These are phyloP conservation scores for Dryadomyces quercivorus DNA, from an alignment of 2,329 filamentous ascomycete species.

Conservation along the genomic window DNA sequence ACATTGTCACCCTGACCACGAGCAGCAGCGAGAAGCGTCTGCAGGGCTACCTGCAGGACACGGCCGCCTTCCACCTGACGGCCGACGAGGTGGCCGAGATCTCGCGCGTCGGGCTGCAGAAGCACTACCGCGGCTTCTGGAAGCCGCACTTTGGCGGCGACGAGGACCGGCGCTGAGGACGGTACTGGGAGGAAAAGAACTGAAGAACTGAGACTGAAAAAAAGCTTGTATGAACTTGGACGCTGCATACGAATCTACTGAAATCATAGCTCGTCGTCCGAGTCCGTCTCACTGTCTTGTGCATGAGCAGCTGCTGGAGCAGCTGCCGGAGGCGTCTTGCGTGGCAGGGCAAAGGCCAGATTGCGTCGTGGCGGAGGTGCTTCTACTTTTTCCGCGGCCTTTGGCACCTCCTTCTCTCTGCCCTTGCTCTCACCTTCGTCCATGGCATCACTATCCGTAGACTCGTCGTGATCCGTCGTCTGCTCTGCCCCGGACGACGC, in stretches of 20 bases:
- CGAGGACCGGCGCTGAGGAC: constrained; percentile 24
- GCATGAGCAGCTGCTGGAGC: constrained; percentile 2
- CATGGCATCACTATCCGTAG: constrained; percentile 29
- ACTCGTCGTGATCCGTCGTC: constrained; percentile 24
- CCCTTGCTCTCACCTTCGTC: constrained; percentile 20
- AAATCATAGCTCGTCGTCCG: constrained; percentile 44
- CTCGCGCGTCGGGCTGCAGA: constrained; percentile 40
- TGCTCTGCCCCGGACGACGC: constrained; percentile 12
- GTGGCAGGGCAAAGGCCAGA: constrained; percentile 9
- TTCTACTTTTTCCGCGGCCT: background rate
- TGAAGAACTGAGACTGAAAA: background rate
- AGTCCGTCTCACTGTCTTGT: constrained; percentile 35
- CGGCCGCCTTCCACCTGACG: constrained; percentile 45
- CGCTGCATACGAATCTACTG: background rate
- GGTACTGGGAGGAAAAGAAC: background rate
- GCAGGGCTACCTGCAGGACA: constrained; percentile 37
- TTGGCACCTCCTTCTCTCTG: constrained; percentile 5
- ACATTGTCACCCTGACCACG: constrained; percentile 46
- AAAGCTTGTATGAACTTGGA: background rate
- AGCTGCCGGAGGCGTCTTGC: background rate
- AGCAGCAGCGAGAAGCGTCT: constrained; percentile 46
- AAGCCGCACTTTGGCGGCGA: constrained; percentile 34
- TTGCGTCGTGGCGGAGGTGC: constrained; percentile 17
- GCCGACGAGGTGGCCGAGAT: constrained; percentile 46
- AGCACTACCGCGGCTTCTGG: constrained; percentile 52